phyloP scores from a whole-genome alignment of 495 filamentous ascomycete genomes.

The Daldinia loculata region DNA sequence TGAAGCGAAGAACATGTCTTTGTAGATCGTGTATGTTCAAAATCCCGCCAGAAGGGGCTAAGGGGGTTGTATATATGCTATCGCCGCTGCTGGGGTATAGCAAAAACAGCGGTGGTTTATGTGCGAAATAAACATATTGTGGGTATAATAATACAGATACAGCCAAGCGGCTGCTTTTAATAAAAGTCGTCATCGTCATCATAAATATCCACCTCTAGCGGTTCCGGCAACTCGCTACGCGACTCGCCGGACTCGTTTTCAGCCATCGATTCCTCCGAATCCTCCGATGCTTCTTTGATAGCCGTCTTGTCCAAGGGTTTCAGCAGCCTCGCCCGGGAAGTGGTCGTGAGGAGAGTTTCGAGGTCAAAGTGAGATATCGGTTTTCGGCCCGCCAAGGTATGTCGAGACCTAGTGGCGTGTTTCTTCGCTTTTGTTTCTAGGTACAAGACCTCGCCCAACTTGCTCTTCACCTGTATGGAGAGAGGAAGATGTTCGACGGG shows the following conservation, averaged over 20 bases:
- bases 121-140: not conserved
- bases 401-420: not conserved
- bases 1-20: not conserved
- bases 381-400: conserved; percentile 25
- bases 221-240: not conserved
- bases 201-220: not conserved
- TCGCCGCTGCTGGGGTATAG: not conserved
- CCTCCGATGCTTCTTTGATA: not conserved
- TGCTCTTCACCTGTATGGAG: conserved; percentile 21
- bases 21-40: not conserved
- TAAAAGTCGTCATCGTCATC: conserved; percentile 22
- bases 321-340: not conserved
- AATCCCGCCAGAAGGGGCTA: not conserved
- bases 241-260: not conserved
- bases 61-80: conserved; percentile 4
- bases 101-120: not conserved
- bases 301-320: not conserved
- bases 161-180: not conserved
- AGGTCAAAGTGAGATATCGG: conserved; percentile 20
- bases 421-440: not conserved
- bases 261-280: not conserved
- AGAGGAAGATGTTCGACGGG: not conserved
- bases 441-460: not conserved
- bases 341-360: conserved; percentile 19
- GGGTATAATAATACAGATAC: conserved; percentile 10